Evolutionary conservation across 1,139 yeast species (phyloP).

Genomic region (Nakaseomyces nivariensis): DNA sequence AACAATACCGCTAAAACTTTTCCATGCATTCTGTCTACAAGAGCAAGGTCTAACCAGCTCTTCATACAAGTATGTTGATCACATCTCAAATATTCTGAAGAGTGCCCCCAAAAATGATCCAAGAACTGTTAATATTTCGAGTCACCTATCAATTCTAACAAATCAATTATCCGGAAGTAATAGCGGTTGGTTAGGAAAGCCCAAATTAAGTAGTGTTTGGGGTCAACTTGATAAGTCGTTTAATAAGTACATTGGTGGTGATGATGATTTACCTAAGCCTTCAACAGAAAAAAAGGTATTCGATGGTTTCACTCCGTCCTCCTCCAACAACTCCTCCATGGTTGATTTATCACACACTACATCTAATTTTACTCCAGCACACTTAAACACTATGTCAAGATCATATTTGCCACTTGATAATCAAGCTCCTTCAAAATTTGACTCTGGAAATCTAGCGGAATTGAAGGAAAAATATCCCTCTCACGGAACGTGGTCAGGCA

Average conservation of each 20-base stretch:
- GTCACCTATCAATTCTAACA: slow-evolving; percentile 18
- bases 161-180: slow-evolving; percentile 18
- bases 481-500: background rate
- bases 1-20: slow-evolving; percentile 22
- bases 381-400: background rate
- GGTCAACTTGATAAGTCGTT: slow-evolving; percentile 74
- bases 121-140: slow-evolving; percentile 13
- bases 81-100: slow-evolving; percentile 15
- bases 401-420: background rate
- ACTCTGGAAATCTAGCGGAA: background rate
- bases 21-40: slow-evolving; percentile 24
- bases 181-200: slow-evolving; percentile 45
- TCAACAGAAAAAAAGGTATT: slow-evolving; percentile 45
- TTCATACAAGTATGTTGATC: slow-evolving; percentile 26
- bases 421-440: background rate
- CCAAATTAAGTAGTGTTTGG: slow-evolving; percentile 79
- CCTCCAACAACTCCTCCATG: slow-evolving; percentile 30
- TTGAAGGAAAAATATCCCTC: slow-evolving; percentile 1
- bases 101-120: slow-evolving; percentile 18
- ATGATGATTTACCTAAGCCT: slow-evolving; percentile 40
- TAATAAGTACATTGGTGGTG: slow-evolving; percentile 80
- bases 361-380: slow-evolving; percentile 1
- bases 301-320: slow-evolving; percentile 61
- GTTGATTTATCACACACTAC: slow-evolving; percentile 17
- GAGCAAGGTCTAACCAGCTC: slow-evolving; percentile 22